Percentiles rank a stretch among this genome's conserved stretches.
These are phyloP conservation scores for Kwoniella sp. DNA, from an alignment of 768 basidiomycete species.

Conservation along the genomic window DNA sequence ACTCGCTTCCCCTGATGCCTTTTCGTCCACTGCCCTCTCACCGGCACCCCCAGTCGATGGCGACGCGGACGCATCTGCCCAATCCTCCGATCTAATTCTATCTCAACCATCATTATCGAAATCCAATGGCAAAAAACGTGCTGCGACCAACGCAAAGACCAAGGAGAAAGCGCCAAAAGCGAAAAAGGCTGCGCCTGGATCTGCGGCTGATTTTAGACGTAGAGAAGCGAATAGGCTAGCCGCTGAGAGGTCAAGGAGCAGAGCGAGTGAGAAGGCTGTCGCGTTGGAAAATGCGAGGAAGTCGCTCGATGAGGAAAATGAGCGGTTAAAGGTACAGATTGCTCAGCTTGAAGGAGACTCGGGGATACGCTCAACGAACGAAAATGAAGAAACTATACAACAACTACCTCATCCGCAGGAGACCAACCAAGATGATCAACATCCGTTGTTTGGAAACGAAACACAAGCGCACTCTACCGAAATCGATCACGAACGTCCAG, in stretches of 20 bases:
- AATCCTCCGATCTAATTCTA: too few relatives aligned
- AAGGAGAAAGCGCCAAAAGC: background rate
- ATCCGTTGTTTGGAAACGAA: background rate
- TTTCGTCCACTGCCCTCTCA: background rate
- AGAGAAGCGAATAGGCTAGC: conserved; percentile 55
- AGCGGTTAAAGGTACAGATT: conserved; percentile 35
- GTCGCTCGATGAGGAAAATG: conserved; percentile 42
- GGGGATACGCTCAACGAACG: too few relatives aligned
- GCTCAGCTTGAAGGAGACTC: conserved; percentile 13
- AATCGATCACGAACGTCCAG: background rate
- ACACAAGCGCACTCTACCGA: background rate
- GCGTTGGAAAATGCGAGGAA: conserved; percentile 39
- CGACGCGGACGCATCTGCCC: too few relatives aligned
- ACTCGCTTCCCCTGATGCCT: background rate
- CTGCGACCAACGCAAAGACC: background rate
- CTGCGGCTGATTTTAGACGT: conserved; percentile 42
- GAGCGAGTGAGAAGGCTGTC: conserved; percentile 36
- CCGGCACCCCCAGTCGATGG: background rate
- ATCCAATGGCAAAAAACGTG: background rate
- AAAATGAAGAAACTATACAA: background rate
- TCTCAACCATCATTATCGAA: background rate
- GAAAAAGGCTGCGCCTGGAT: conserved; percentile 16
- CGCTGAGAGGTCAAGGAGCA: conserved; percentile 45
- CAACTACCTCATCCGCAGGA: background rate
- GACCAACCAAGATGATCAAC: background rate